These are phyloP conservation scores for Daldinia concentrica DNA, from an alignment of 495 filamentous ascomycete species.

Conservation along the genomic window DNA sequence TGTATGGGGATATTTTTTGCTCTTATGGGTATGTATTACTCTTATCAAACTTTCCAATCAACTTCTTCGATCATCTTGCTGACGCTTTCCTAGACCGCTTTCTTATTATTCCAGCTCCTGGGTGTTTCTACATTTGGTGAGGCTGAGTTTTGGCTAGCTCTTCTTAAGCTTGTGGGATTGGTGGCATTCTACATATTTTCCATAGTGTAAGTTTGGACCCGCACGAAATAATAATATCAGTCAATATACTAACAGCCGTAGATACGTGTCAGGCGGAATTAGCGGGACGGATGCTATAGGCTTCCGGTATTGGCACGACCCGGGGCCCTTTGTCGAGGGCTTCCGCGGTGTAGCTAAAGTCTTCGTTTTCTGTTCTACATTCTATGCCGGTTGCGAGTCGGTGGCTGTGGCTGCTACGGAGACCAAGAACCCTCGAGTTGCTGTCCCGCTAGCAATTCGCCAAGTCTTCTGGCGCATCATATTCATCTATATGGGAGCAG, in stretches of 20 bases:
- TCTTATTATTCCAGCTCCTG: conserved; percentile 58
- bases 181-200: conserved; percentile 74
- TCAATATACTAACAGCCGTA: conserved; percentile 38
- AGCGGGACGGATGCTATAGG: conserved; percentile 60
- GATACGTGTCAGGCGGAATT: conserved; percentile 62
- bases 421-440: conserved; percentile 74
- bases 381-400: conserved; percentile 79
- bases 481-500: conserved; percentile 76
- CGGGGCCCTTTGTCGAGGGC: conserved; percentile 72
- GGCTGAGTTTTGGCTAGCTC: conserved; percentile 70
- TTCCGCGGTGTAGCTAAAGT: conserved; percentile 69
- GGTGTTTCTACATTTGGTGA: conserved; percentile 66
- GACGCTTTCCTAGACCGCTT: conserved; percentile 48
- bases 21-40: conserved; percentile 67
- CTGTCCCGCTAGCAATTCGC: conserved; percentile 75
- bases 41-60: background rate
- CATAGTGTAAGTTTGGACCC: conserved; percentile 58
- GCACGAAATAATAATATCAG: background rate
- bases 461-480: conserved; percentile 81
- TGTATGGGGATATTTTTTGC: conserved; percentile 67
- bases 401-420: conserved; percentile 79
- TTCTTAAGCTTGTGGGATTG: conserved; percentile 73
- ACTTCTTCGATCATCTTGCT: conserved; percentile 13
- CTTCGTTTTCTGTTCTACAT: conserved; percentile 73
- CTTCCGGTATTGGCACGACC: conserved; percentile 73